Conservation (phyloP, 192 early-diverging fungal genomes). For the Rhizoclosmatium sp. region DNA sequence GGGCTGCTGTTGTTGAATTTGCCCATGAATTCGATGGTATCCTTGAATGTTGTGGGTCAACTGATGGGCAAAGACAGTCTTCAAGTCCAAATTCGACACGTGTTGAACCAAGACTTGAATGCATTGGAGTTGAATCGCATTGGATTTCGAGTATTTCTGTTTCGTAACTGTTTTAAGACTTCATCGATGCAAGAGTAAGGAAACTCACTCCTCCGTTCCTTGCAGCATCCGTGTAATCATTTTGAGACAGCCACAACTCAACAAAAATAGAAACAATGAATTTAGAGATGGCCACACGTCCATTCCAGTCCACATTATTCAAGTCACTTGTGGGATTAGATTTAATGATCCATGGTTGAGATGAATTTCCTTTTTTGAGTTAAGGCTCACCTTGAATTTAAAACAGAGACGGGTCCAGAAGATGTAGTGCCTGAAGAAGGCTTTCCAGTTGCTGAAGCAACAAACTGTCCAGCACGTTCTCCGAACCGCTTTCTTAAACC, state of each 20-base stretch:
- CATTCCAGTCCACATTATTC: neutral
- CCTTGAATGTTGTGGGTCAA: neutral
- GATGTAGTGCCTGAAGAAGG: neutral
- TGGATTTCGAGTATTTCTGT: constrained; percentile 9
- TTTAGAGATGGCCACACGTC: constrained; percentile 32
- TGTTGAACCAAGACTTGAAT: constrained; percentile 29
- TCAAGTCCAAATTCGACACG: constrained; percentile 22
- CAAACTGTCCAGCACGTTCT: neutral
- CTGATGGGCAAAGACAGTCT: neutral
- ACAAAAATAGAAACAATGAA: constrained; percentile 45
- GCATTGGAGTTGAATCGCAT: constrained; percentile 35
- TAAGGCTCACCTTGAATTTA: constrained; percentile 9
- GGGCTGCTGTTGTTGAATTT: neutral
- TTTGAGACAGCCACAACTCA: constrained; percentile 52
- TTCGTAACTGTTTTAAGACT: constrained; percentile 1
- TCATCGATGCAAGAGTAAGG: neutral
- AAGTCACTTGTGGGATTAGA: neutral
- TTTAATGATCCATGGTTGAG: neutral
- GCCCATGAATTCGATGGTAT: neutral
- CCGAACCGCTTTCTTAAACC: neutral
- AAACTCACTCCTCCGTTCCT: constrained; percentile 9
- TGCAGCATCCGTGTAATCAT: constrained; percentile 37
- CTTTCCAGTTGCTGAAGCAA: neutral
- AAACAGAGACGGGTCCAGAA: constrained; percentile 17
- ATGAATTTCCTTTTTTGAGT: neutral